These are phyloP conservation scores for Wickerhamomyces hampshirensis DNA, from an alignment of 805 yeast species.

Conservation along the genomic window DNA sequence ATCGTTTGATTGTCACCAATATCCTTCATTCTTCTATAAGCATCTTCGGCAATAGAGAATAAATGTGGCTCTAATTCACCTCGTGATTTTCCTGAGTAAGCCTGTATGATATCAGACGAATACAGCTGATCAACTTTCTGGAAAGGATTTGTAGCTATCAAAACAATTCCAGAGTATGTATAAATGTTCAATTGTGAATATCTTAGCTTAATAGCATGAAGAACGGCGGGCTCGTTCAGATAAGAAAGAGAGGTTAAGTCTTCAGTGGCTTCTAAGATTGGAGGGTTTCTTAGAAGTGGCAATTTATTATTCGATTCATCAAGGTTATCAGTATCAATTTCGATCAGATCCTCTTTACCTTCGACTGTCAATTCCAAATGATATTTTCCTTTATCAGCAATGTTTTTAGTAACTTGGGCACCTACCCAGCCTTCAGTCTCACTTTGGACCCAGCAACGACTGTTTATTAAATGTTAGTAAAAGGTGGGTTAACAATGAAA, in stretches of 20 bases:
- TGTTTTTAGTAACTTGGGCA: constrained; percentile 49
- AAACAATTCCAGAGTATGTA: constrained; percentile 94
- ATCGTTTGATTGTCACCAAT: constrained; percentile 88
- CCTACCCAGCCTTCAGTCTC: constrained; percentile 70
- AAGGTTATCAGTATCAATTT: constrained; percentile 40
- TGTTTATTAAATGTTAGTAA: constrained; percentile 29
- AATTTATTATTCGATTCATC: constrained; percentile 36
- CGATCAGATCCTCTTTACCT: constrained; percentile 38
- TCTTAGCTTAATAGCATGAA: constrained; percentile 87
- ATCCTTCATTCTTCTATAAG: constrained; percentile 88
- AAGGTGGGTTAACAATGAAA: too few species aligned
- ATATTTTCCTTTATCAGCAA: constrained; percentile 38
- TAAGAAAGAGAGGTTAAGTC: constrained; percentile 91
- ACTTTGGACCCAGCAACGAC: constrained; percentile 78
- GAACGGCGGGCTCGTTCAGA: constrained; percentile 92
- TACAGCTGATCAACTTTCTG: constrained; percentile 88
- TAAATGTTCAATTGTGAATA: constrained; percentile 87
- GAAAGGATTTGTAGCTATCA: constrained; percentile 95
- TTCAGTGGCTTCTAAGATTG: constrained; percentile 87
- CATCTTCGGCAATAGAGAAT: constrained; percentile 97
- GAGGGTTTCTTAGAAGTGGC: constrained; percentile 87
- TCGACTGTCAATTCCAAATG: constrained; percentile 51
- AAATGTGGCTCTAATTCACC: constrained; percentile 97
- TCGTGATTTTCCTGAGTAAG: constrained; percentile 86
- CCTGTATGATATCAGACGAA: constrained; percentile 89